Percentiles rank a stretch among this genome's conserved stretches.
Conservation (phyloP, 345 rosid genomes). For the Salix koriyanagi region DNA sequence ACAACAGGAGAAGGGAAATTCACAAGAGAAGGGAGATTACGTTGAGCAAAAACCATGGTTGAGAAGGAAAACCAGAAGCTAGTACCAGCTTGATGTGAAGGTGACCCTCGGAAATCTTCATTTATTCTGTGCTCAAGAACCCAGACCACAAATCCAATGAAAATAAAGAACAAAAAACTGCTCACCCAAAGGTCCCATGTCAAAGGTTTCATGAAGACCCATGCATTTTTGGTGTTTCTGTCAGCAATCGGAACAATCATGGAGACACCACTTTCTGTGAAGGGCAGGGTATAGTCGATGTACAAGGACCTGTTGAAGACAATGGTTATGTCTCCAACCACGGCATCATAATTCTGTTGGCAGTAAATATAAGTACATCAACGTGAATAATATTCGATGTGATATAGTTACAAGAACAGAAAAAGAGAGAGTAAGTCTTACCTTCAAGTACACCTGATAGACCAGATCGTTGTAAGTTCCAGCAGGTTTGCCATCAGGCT, state of each 20-base stretch:
- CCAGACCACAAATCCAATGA: constrained; percentile 65
- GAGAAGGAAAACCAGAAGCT: constrained; percentile 78
- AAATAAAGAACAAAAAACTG: constrained; percentile 43
- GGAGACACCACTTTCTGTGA: constrained; percentile 58
- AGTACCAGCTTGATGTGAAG: constrained; percentile 40
- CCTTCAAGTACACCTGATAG: constrained; percentile 44
- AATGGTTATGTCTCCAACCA: constrained; percentile 69
- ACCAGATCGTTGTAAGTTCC: constrained; percentile 39
- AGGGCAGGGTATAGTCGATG: constrained; percentile 71
- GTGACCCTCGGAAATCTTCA: constrained; percentile 59
- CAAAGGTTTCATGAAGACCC: constrained; percentile 68
- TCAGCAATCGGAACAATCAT: constrained; percentile 59
- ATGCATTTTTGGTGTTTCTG: constrained; percentile 36
- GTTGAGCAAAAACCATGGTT: constrained; percentile 50
- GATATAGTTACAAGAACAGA: background rate
- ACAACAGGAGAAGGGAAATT: background rate
- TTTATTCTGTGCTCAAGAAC: constrained; percentile 62
- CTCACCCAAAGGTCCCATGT: constrained; percentile 64
- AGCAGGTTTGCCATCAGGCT: background rate
- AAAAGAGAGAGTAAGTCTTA: constrained; percentile 1
- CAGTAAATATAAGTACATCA: background rate
- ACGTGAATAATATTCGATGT: background rate
- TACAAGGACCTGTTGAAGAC: constrained; percentile 33
- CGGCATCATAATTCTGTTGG: constrained; percentile 45
- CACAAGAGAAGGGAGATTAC: background rate